Evolutionary conservation across 345 rosid genomes (phyloP).

Genomic region (sweet orange (Citrus sinensis)): DVS_A1.0 CM039169.1:12875001-12875500

Average conservation of each 20-base stretch:
- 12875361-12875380: slow-evolving; percentile 51
- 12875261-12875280: background rate
- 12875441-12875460: slow-evolving; percentile 61
- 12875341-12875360: slow-evolving; percentile 39
- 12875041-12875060: background rate
- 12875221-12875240: background rate
- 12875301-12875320: background rate
- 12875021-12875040: background rate
- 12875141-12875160: background rate
- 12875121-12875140: background rate
- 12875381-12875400: slow-evolving; percentile 50
- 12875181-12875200: background rate
- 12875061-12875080: background rate
- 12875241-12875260: background rate
- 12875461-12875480: background rate
- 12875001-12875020: background rate
- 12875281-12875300: background rate
- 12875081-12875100: background rate
- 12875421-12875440: slow-evolving; percentile 43
- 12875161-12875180: too few species aligned
- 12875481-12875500: background rate
- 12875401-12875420: slow-evolving; percentile 36
- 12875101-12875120: background rate
- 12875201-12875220: background rate
- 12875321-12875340: background rate